A percentile compares a stretch with the other conserved stretches of the same genome.
These are phyloP conservation scores for Tulasnella calospora DNA, from an alignment of 768 basidiomycete genomes.

Conservation along the genomic window DNA sequence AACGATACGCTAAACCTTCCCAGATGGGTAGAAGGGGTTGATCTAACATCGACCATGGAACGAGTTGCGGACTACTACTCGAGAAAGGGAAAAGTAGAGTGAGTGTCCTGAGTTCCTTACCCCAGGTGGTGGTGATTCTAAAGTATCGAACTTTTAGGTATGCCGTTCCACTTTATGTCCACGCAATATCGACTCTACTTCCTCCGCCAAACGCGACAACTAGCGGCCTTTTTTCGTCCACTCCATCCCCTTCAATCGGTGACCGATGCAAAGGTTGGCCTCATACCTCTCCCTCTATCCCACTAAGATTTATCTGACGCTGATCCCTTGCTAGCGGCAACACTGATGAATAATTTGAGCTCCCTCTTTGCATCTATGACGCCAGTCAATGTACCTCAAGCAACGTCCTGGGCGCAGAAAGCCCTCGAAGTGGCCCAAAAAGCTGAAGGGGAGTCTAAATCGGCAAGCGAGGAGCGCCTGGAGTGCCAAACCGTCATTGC, in stretches of 20 bases:
- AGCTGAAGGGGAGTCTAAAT: conserved; percentile 13
- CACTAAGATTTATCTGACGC: not conserved
- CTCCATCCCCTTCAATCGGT: conserved; percentile 14
- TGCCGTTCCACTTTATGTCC: conserved; percentile 29
- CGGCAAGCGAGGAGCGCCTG: conserved; percentile 12
- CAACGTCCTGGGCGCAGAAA: conserved; percentile 29
- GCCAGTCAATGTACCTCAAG: conserved; percentile 24
- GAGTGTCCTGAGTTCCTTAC: not conserved
- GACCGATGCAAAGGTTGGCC: conserved; percentile 29
- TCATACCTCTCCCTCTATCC: not conserved
- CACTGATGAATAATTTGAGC: conserved; percentile 30
- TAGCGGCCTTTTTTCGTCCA: conserved; percentile 4
- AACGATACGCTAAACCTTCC: conserved; percentile 27
- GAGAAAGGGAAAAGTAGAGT: conserved; percentile 29
- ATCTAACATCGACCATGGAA: conserved; percentile 27
- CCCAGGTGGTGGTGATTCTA: not conserved
- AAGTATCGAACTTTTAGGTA: conserved; percentile 16
- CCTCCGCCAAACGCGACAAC: conserved; percentile 16
- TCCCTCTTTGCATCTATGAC: conserved; percentile 29
- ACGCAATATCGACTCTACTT: conserved; percentile 30
- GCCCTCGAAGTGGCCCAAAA: conserved; percentile 26
- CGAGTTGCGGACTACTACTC: conserved; percentile 28
- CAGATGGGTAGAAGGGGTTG: conserved; percentile 28
- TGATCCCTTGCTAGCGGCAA: not conserved
- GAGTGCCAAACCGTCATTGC: conserved; percentile 27